These are phyloP conservation scores for Phaeosphaeriaceae sp. DNA, from an alignment of 2,329 filamentous ascomycete genomes.

Conservation along the genomic window DNA sequence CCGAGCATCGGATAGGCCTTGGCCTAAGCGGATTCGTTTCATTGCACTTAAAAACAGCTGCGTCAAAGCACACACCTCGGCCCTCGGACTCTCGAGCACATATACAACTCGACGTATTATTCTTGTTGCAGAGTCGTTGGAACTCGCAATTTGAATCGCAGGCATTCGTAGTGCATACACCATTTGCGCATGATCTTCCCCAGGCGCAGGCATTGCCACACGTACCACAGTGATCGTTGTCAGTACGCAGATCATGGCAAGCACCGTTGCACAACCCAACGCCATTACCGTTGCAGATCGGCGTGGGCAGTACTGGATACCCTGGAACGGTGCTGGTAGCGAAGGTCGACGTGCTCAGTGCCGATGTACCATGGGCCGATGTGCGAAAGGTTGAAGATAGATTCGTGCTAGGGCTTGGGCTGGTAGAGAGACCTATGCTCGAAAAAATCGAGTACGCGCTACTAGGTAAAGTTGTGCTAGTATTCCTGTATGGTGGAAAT, in stretches of 20 bases:
- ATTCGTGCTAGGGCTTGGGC: not conserved
- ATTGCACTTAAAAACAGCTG: slow-evolving; percentile 18
- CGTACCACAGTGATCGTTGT: slow-evolving; percentile 33
- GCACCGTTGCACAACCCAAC: slow-evolving; percentile 24
- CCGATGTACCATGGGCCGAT: not conserved
- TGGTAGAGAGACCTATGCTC: not conserved
- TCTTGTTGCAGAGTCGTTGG: slow-evolving; percentile 28
- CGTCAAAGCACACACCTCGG: slow-evolving; percentile 41
- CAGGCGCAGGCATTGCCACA: slow-evolving; percentile 33
- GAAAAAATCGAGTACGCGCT: too few species aligned
- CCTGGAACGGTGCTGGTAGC: slow-evolving; percentile 5
- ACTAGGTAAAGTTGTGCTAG: too few species aligned
- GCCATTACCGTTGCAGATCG: slow-evolving; percentile 20
- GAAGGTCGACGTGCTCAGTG: slow-evolving; percentile 1
- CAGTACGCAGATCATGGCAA: slow-evolving; percentile 31
- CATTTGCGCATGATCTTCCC: slow-evolving; percentile 39
- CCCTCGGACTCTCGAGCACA: slow-evolving; percentile 32
- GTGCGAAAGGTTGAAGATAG: slow-evolving; percentile 1
- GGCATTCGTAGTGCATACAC: slow-evolving; percentile 35
- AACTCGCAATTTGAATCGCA: slow-evolving; percentile 40
- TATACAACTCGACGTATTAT: slow-evolving; percentile 28
- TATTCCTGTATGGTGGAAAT: too few species aligned
- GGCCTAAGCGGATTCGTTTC: slow-evolving; percentile 6
- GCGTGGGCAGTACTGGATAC: slow-evolving; percentile 3
- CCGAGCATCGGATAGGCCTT: slow-evolving; percentile 7